Evolutionary conservation across 2,329 filamentous ascomycete species (phyloP).

Genomic region (Bimuria novae-zelandiae): DNA sequence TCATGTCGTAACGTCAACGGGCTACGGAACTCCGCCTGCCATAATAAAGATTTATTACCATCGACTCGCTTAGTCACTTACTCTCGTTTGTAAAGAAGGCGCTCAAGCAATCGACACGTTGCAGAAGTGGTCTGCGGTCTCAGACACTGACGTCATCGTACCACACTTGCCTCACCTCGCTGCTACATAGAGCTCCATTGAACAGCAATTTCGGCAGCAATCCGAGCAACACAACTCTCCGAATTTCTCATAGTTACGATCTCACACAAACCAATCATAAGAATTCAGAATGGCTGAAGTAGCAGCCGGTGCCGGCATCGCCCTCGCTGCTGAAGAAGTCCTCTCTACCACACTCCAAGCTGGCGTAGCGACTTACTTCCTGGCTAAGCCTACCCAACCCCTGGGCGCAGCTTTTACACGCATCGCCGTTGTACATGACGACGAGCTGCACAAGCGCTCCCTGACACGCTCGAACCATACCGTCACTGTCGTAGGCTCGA

Average conservation of each 20-base stretch:
- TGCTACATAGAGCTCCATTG: neutral
- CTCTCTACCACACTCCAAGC: constrained; percentile 47
- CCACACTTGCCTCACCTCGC: neutral
- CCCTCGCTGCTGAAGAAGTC: constrained; percentile 44
- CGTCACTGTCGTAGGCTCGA: constrained; percentile 47
- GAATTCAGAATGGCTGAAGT: constrained; percentile 44
- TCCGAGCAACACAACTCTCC: neutral
- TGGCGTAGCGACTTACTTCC: constrained; percentile 47
- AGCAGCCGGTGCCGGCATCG: constrained; percentile 45
- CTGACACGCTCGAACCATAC: constrained; percentile 46
- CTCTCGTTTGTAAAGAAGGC: neutral
- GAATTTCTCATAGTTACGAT: neutral
- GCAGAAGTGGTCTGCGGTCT: constrained; percentile 1
- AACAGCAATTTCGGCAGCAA: neutral
- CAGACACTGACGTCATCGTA: constrained; percentile 9
- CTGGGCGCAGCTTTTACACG: constrained; percentile 49
- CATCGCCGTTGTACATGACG: constrained; percentile 44
- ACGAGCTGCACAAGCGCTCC: constrained; percentile 39
- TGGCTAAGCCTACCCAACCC: constrained; percentile 50
- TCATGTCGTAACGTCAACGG: neutral
- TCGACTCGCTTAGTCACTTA: neutral
- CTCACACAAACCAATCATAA: neutral
- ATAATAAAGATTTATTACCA: neutral
- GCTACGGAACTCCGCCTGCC: neutral
- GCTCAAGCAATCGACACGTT: neutral